Conservation (phyloP, 441 rosid species). For the Erodium moschatum region DNA sequence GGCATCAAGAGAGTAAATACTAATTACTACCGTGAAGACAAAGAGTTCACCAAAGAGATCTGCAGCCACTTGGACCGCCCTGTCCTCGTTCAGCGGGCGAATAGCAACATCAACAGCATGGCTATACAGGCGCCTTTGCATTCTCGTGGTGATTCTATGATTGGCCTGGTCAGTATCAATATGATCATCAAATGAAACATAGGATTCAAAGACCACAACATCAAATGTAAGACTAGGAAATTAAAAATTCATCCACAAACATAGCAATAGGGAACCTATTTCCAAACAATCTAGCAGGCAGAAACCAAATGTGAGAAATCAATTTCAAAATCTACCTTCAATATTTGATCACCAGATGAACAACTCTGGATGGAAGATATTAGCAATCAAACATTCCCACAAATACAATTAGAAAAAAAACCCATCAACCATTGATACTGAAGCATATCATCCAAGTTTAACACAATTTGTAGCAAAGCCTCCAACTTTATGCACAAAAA, state of each 20-base stretch:
- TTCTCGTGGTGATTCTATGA: conserved; percentile 52
- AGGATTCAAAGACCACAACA: neutral
- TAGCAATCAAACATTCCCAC: neutral
- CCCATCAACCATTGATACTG: neutral
- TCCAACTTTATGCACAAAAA: neutral
- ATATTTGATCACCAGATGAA: neutral
- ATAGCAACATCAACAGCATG: conserved; percentile 56
- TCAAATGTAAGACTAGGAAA: too few species aligned
- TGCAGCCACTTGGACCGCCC: conserved; percentile 76
- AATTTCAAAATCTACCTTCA: neutral
- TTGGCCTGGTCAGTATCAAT: conserved; percentile 42
- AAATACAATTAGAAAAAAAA: too few species aligned
- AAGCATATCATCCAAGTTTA: too few species aligned
- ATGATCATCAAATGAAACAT: neutral
- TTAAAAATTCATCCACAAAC: neutral
- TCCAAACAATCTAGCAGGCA: too few species aligned
- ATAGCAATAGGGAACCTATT: neutral
- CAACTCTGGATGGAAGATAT: neutral
- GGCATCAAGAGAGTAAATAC: neutral
- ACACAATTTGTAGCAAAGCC: neutral
- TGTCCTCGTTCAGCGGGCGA: conserved; percentile 66
- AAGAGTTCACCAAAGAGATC: conserved; percentile 78
- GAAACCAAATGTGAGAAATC: neutral
- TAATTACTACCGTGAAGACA: conserved; percentile 49
- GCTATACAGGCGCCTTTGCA: conserved; percentile 66